phyloP scores from a whole-genome alignment of 768 basidiomycete species.

The Mycena venus region DNA sequence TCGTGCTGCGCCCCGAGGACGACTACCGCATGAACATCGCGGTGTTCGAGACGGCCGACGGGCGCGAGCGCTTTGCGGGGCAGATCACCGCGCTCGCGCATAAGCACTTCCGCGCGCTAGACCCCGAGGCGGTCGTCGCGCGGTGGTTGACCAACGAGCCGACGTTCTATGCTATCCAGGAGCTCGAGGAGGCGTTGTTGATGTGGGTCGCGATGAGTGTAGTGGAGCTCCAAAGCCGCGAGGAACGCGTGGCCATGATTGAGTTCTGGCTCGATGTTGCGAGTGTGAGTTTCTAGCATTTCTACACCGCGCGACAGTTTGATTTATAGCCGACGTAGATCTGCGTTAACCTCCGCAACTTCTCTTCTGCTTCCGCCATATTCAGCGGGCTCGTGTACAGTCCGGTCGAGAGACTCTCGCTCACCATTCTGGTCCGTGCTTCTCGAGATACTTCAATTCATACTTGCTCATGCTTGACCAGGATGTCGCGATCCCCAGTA shows the following conservation, averaged over 20 bases:
- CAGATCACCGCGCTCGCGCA: constrained; percentile 59
- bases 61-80: constrained; percentile 58
- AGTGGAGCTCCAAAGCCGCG: constrained; percentile 32
- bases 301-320: neutral
- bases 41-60: constrained; percentile 50
- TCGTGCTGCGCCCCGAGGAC: constrained; percentile 42
- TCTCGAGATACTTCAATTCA: neutral
- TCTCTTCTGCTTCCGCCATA: constrained; percentile 56
- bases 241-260: constrained; percentile 45
- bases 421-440: constrained; percentile 49
- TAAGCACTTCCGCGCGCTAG: constrained; percentile 52
- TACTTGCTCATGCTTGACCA: constrained; percentile 17
- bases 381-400: constrained; percentile 56
- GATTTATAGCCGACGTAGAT: constrained; percentile 47
- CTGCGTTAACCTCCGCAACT: constrained; percentile 62
- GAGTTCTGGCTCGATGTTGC: constrained; percentile 63
- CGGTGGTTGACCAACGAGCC: constrained; percentile 54
- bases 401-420: constrained; percentile 51
- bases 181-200: constrained; percentile 41
- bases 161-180: constrained; percentile 40
- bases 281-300: constrained; percentile 45
- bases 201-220: constrained; percentile 57
- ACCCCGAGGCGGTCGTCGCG: constrained; percentile 58
- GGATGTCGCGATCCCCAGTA: constrained; percentile 39
- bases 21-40: constrained; percentile 45